Evolutionary conservation across 306 rosid species (phyloP), one percentile per base, ranked within the genome.

Genomic region (Parietaria judaica): DNA sequence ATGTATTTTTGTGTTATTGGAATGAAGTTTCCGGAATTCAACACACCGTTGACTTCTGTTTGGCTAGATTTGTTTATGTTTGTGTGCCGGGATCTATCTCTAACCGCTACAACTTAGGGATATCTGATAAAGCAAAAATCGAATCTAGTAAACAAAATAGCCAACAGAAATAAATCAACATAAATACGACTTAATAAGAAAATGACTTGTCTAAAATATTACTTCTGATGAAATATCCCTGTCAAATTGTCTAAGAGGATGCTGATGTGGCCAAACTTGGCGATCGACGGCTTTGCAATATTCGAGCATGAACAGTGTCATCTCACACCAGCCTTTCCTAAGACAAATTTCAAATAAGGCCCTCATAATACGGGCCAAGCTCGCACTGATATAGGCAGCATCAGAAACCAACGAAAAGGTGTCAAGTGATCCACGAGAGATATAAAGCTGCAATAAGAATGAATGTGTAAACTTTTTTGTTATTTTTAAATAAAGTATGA

Each of bases 211-310:
- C n/a, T n/a, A n/a, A n/a, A n/a, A n/a, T n/a, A n/a, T n/a, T 66
- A 91, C 97, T 45, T 88, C 95, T 49, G 76, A 64, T 12, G 98
- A 86, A 64, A 91, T 80, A 61, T 88, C 98, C 89, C 66, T 88
- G 71, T 82, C 86, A 72, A 88, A 91, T 67, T 88, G 98, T 72
- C 98, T 76, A 66, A 91, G 89, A 56, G 98, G 95, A 88, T 91
- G 96, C 60, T 71, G 95, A 68, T 85, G 84, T 0, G 98, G 96
- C 98, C 98, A 91, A 73, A 91, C 68, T 88, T 86, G 89, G 66
- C 90, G 96, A 77, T 91, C 98, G 72, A 91, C 98, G 47, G 96
- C 95, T 75, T 88, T 91, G 88, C 98, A 88, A 76, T 88, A 91
- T 66, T 91, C 95, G 84, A 91, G 79, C 98, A 91, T 83, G 73